These are phyloP conservation scores for Fusarium dimerum DNA, from an alignment of 2,329 filamentous ascomycete genomes.

Conservation along the genomic window DNA sequence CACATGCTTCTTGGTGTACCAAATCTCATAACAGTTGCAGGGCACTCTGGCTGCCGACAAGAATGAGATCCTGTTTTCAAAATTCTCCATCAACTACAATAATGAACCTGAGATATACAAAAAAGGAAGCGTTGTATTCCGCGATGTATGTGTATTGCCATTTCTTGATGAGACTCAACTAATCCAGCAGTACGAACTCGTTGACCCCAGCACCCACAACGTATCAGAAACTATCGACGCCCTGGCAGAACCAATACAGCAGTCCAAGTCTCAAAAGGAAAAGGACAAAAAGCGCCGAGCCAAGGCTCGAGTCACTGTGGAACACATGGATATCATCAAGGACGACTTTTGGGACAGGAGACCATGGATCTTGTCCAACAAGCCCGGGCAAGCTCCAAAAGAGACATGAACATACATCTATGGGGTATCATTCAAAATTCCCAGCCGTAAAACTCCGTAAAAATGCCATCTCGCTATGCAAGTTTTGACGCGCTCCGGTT, in stretches of 20 bases:
- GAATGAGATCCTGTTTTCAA: constrained; percentile 90
- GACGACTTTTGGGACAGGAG: constrained; percentile 90
- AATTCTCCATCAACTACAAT: constrained; percentile 95
- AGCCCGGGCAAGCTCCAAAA: constrained; percentile 70
- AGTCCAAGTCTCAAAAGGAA: constrained; percentile 79
- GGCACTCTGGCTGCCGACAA: constrained; percentile 86
- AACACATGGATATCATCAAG: constrained; percentile 92
- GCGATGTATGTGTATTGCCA: constrained; percentile 60
- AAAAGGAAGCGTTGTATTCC: constrained; percentile 88
- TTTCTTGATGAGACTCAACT: constrained; percentile 12
- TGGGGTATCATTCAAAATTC: constrained; percentile 34
- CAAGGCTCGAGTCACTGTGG: constrained; percentile 79
- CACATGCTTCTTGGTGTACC: neutral
- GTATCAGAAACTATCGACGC: constrained; percentile 48
- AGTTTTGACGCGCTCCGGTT: constrained; percentile 7
- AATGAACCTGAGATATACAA: constrained; percentile 90
- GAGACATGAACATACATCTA: constrained; percentile 44
- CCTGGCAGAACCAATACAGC: constrained; percentile 52
- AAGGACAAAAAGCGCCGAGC: constrained; percentile 78
- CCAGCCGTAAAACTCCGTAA: constrained; percentile 30
- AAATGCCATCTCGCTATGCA: constrained; percentile 14
- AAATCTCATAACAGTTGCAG: constrained; percentile 43
- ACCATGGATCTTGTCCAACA: constrained; percentile 80
- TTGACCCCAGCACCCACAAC: constrained; percentile 56
- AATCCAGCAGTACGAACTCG: constrained; percentile 64